Base-by-base conservation (phyloP, 1,139 yeast species). In the Sugiyamaella japonica region DNA sequence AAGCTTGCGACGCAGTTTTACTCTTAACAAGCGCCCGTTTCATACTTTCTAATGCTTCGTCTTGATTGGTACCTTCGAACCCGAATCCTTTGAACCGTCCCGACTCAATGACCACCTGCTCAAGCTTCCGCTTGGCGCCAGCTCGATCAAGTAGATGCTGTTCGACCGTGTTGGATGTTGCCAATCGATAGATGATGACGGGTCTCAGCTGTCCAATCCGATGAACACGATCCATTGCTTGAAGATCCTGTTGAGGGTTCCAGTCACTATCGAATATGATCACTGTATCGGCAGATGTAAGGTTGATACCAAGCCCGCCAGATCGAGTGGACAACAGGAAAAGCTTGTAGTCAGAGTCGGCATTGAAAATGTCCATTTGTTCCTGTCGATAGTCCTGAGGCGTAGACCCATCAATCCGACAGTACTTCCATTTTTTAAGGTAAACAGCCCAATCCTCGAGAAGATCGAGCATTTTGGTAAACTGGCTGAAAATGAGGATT, bases 231-330 rank as follows among this genome's bases (percentile, higher is more conserved):
- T 91, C 98, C 81, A 93, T 93, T 0, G 98, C 98, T 68, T 93
- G 99, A 50, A 90, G 73, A 70, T 93, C 98, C 62, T 89, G 91
- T 67, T 93, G 98, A 0, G 99, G 99, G 65, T 93, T 93, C 97
- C 98, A 91, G 68, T 93, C 98, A 57, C 89, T 86, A 66, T 93
- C 99, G 67, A 89, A 90, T 13, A 93, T 66, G 3, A 93, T 81
- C 1, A 93, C 98, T 0, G 96, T 86, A 63, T 93, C 97, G 0
- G 98, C 97, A 0, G 87, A 82, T 0, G 85, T 81, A 55, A 93
- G 76, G 65, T 93, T 93, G 47, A 93, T 82, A 1, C 99, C 99
- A 29, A 93, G 78, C 0, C 98, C 98, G 10, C 98, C 99, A 0
- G 98, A 93, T 58, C 98, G 77, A 0, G 99, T 93, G 10, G 96